Base-by-base conservation (phyloP, 2,329 filamentous ascomycete species). In the Alternaria postmessia region DNA sequence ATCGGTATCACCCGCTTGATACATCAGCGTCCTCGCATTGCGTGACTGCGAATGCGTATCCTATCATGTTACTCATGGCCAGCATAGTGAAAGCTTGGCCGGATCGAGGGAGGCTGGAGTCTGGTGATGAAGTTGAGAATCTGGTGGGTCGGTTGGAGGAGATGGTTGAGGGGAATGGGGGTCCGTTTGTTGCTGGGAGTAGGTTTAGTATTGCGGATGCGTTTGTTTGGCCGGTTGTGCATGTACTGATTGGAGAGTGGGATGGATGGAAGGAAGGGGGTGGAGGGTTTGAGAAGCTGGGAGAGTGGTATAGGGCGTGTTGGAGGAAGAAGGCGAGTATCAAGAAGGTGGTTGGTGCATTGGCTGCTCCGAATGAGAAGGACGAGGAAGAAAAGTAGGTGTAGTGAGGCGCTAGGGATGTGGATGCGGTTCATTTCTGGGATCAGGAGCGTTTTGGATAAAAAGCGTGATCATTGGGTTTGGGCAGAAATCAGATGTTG, bases 191-290 rank as follows among this genome's bases (percentile, higher is more conserved):
- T 14, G 73, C 74, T 0, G 77, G 75, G 0, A 48, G 51, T 2
- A 61, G 69, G 12, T 78, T 79, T 41, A 68, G 68, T 5, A 64
- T 75, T 26, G 75, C 72, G 3, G 77, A 79, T 61, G 75, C 71
- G 48, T 63, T 64, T 36, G 54, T 69, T n/a, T 79, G 77, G 77
- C 74, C 75, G 0, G 53, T 71, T 12, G 14, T 79, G 9, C 69
- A 78, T 56, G 70, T 66, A 36, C 34, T 76, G 6, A 43, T 69
- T 2, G 49, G 8, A 1, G 61, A 54, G 7, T 75, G 72, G 72
- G 64, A 63, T 3, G 63, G 54, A 0, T 75, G 74, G 72, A 55
- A 47, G 41, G 64, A 67, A 26, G 65, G 64, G 43, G 63, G 66
- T 30, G 64, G 65, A 28, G 46, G 41, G 34, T 76, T 71, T 52